phyloP scores from a whole-genome alignment of 257 asterid genomes.

The Fraxinus anomala region DNA sequence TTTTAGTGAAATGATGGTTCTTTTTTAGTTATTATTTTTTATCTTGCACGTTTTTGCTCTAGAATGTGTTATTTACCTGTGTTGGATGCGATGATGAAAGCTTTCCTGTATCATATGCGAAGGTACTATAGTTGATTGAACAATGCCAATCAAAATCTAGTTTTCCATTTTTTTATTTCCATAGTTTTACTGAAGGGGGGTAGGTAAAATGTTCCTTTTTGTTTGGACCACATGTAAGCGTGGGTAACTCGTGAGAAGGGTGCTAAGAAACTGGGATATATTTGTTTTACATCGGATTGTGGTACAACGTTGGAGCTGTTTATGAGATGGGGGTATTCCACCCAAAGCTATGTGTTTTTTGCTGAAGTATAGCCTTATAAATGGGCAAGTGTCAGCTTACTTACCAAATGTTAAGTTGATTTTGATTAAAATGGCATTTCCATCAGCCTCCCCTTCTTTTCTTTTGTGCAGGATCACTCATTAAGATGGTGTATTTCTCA shows the following conservation, averaged over 20 bases:
- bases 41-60: background rate
- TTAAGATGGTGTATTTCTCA: conserved; percentile 77
- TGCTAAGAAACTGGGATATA: background rate
- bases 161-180: no score
- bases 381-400: background rate
- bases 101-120: background rate
- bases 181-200: background rate
- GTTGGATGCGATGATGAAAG: background rate
- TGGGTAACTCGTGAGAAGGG: background rate
- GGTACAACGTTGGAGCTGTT: background rate
- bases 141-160: background rate
- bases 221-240: background rate
- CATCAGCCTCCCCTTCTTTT: conserved; percentile 1
- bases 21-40: background rate
- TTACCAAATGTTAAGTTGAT: background rate
- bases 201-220: background rate
- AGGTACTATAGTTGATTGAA: background rate
- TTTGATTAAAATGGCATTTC: background rate
- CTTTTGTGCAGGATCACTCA: conserved; percentile 62
- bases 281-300: background rate
- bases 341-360: background rate
- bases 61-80: background rate
- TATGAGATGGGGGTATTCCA: background rate
- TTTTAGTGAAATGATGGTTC: conserved; percentile 6
- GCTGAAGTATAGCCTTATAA: background rate